Evolutionary conservation across 1,284 basidiomycete species (phyloP).

Genomic region (Ceratobasidium sp.): DNA sequence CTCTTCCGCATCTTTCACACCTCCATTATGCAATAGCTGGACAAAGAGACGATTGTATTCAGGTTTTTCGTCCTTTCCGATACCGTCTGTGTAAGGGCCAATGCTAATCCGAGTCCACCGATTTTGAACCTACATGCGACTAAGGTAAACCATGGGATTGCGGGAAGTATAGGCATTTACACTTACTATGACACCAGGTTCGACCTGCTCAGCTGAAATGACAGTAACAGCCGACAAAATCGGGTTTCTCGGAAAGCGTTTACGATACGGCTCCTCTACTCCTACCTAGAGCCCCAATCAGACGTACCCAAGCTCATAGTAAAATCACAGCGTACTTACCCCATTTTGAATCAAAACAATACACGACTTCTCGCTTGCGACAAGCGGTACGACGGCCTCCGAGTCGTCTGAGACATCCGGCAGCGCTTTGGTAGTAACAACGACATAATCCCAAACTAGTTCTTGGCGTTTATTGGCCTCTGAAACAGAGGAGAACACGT

Average conservation of each 20-base stretch:
- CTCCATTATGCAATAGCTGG: slow-evolving; percentile 55
- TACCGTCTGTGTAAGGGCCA: slow-evolving; percentile 57
- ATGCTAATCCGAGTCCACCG: slow-evolving; percentile 61
- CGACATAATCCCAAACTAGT: slow-evolving; percentile 60
- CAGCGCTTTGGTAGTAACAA: slow-evolving; percentile 62
- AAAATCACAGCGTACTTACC: not conserved
- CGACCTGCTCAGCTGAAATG: slow-evolving; percentile 58
- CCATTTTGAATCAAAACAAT: slow-evolving; percentile 63
- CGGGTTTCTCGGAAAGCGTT: slow-evolving; percentile 54
- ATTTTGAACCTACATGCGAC: slow-evolving; percentile 54
- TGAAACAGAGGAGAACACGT: slow-evolving; percentile 56
- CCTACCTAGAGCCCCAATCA: slow-evolving; percentile 53
- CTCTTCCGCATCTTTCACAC: slow-evolving; percentile 60
- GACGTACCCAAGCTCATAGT: not conserved
- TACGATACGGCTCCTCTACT: slow-evolving; percentile 59
- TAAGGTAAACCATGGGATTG: not conserved
- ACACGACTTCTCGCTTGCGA: slow-evolving; percentile 51
- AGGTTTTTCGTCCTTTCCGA: slow-evolving; percentile 40
- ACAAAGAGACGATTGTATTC: slow-evolving; percentile 51
- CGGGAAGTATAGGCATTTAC: not conserved
- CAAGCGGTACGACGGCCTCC: slow-evolving; percentile 54
- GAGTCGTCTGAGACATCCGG: slow-evolving; percentile 59
- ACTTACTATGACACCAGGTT: slow-evolving; percentile 54
- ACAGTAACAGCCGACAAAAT: slow-evolving; percentile 61
- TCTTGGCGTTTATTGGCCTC: slow-evolving; percentile 50